Conservation (phyloP, 257 asterid species). For the Echites panduratus region DNA sequence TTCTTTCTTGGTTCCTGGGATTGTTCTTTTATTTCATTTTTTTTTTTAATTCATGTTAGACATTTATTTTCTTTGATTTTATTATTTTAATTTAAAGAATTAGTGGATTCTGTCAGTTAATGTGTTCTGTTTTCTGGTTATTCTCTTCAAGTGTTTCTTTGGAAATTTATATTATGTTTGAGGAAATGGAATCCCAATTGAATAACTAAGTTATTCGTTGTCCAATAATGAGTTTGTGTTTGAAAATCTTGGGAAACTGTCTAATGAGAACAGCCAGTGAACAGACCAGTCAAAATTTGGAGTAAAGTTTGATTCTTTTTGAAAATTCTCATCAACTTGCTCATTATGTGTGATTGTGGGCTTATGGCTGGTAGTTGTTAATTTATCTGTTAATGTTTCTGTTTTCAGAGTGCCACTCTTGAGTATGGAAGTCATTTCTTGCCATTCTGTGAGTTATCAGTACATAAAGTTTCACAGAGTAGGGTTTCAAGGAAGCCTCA, state of each 20-base stretch:
- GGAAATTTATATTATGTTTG: neutral
- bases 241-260: neutral
- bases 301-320: neutral
- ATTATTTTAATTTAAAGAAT: too few species aligned
- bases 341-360: neutral
- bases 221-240: neutral
- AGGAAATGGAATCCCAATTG: neutral
- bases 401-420: slow-evolving; percentile 33
- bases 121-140: neutral
- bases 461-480: slow-evolving; percentile 29
- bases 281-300: neutral
- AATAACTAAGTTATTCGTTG: neutral
- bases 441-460: slow-evolving; percentile 34
- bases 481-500: slow-evolving; percentile 20
- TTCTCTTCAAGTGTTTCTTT: neutral
- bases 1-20: neutral
- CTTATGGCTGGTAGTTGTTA: slow-evolving; percentile 3
- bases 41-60: neutral
- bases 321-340: neutral
- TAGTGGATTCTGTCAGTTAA: too few species aligned
- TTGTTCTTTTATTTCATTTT: neutral
- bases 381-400: slow-evolving; percentile 22
- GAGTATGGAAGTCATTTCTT: slow-evolving; percentile 55
- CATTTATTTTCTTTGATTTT: neutral
- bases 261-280: too few species aligned